Conservation (phyloP, 169 alveolate genomes). For the Eimeria praecox region DNA sequence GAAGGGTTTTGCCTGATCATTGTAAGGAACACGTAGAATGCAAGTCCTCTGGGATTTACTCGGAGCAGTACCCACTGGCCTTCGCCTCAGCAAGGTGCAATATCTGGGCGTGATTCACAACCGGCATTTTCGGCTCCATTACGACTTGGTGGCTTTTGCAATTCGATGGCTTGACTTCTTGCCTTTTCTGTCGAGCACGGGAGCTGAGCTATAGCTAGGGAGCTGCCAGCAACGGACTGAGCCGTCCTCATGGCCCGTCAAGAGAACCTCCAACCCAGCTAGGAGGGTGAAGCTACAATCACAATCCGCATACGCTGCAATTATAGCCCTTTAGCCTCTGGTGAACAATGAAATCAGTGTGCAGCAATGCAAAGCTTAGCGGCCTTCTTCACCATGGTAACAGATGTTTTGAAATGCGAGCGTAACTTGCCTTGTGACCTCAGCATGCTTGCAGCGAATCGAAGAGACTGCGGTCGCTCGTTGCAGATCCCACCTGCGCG, state of each 20-base stretch:
- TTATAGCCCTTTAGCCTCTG: not conserved
- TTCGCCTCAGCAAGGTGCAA: not conserved
- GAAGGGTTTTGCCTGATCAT: slow-evolving; percentile 36
- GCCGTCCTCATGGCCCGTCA: slow-evolving; percentile 73
- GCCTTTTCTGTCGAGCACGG: slow-evolving; percentile 59
- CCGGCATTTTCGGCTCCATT: not conserved
- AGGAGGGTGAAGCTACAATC: slow-evolving; percentile 23
- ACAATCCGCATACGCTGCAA: not conserved
- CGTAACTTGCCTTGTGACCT: slow-evolving; percentile 64
- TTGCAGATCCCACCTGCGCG: slow-evolving; percentile 61
- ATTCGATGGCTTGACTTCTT: not conserved
- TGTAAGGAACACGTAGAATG: not conserved
- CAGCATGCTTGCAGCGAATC: slow-evolving; percentile 62
- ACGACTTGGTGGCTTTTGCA: not conserved
- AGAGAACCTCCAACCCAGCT: slow-evolving; percentile 51
- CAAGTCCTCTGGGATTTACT: not conserved
- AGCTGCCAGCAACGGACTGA: slow-evolving; percentile 68
- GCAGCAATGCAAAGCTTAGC: not conserved
- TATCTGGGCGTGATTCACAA: not conserved
- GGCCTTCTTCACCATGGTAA: not conserved
- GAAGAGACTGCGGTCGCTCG: slow-evolving; percentile 34
- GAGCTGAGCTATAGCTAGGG: slow-evolving; percentile 44
- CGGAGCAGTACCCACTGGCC: not conserved
- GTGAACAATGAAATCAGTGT: not conserved
- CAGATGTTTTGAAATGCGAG: not conserved